phyloP scores from a whole-genome alignment of 306 rosid species.

The Ceratonia siliqua region DNA sequence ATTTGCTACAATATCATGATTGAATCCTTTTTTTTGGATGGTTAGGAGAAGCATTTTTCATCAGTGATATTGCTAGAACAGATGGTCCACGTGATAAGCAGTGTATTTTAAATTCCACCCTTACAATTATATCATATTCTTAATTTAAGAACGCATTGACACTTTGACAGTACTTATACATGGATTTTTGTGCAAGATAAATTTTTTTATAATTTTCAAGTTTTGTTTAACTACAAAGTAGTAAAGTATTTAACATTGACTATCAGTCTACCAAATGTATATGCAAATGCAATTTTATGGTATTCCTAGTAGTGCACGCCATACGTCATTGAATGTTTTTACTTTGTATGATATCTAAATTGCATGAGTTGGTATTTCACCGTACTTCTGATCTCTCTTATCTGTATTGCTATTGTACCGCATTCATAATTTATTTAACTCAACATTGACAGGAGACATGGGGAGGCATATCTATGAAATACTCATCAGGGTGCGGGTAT shows the following conservation, averaged over 20 bases:
- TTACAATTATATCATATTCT: not conserved
- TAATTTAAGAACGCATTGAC: not conserved
- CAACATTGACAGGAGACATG: slow-evolving; percentile 32
- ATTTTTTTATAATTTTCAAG: not conserved
- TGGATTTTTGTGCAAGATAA: not conserved
- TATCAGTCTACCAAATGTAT: not conserved
- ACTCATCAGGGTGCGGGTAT: slow-evolving; percentile 21
- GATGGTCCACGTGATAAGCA: not conserved
- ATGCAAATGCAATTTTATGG: not conserved
- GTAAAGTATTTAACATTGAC: not conserved
- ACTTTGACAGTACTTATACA: not conserved
- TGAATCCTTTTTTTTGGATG: not conserved
- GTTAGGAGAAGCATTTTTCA: not conserved
- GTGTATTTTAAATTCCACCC: not conserved
- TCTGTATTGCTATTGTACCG: not conserved
- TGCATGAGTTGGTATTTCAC: not conserved
- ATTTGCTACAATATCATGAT: not conserved
- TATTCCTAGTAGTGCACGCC: not conserved
- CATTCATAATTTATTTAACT: not conserved
- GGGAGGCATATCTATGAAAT: not conserved
- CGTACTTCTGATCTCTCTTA: not conserved
- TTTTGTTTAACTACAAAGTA: not conserved
- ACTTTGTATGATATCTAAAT: not conserved
- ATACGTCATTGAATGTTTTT: not conserved
- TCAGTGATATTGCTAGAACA: not conserved